Percentiles rank a stretch among this genome's conserved stretches.
These are phyloP conservation scores for Ophiostoma quercus DNA, from an alignment of 2,329 filamentous ascomycete species.

Conservation along the genomic window DNA sequence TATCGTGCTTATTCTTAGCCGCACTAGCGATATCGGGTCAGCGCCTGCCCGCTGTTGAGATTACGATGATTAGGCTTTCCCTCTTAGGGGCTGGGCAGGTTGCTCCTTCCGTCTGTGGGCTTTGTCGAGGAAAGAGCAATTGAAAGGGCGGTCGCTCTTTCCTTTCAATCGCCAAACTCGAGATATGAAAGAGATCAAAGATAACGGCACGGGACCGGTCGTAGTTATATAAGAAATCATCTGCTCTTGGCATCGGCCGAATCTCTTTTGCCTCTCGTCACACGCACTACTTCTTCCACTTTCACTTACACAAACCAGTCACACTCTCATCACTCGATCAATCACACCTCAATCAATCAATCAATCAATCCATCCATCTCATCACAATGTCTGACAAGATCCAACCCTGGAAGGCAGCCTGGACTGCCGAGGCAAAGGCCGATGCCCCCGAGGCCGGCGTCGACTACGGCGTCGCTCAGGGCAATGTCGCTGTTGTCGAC, in stretches of 20 bases:
- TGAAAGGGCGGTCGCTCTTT: not conserved
- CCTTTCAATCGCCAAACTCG: not conserved
- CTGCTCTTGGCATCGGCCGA: not conserved
- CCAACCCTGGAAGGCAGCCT: slow-evolving; percentile 26
- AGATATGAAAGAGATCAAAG: not conserved
- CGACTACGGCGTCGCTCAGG: slow-evolving; percentile 23
- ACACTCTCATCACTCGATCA: too few species aligned
- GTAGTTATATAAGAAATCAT: not conserved
- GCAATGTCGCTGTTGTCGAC: slow-evolving; percentile 23
- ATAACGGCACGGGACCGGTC: not conserved
- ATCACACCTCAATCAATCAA: not conserved
- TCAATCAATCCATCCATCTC: not conserved
- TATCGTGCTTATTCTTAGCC: not conserved
- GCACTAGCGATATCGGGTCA: not conserved
- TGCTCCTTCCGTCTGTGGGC: not conserved
- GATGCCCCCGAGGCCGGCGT: not conserved
- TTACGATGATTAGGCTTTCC: not conserved
- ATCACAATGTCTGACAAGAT: slow-evolving; percentile 22
- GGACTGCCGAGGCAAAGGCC: slow-evolving; percentile 16
- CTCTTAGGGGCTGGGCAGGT: not conserved
- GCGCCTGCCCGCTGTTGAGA: not conserved
- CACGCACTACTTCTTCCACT: not conserved
- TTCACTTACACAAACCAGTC: not conserved
- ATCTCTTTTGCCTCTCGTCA: not conserved
- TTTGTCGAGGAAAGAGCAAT: not conserved